These are phyloP conservation scores for Termitomyces sp. DNA, from an alignment of 1,284 basidiomycete species.

Conservation along the genomic window DNA sequence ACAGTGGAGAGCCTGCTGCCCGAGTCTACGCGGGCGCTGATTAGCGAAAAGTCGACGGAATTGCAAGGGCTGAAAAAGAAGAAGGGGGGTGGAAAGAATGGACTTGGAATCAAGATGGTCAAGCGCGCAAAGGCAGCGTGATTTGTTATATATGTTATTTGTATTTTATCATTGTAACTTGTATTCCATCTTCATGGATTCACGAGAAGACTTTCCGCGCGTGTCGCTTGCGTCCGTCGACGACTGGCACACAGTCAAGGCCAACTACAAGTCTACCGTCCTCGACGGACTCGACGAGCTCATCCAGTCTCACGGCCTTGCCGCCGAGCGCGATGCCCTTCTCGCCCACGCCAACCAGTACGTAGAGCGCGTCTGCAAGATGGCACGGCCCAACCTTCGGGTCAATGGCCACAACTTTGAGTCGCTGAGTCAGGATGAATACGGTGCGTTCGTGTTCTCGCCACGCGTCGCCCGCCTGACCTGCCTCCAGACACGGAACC, in stretches of 20 bases:
- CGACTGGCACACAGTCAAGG: slow-evolving; percentile 57
- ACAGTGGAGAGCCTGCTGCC: slow-evolving; percentile 68
- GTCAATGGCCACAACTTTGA: slow-evolving; percentile 78
- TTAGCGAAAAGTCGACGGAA: slow-evolving; percentile 42
- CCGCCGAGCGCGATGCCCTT: slow-evolving; percentile 39
- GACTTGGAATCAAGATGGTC: slow-evolving; percentile 67
- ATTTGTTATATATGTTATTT: slow-evolving; percentile 3
- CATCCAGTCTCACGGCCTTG: slow-evolving; percentile 20
- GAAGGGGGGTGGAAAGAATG: slow-evolving; percentile 53
- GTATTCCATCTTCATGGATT: slow-evolving; percentile 18
- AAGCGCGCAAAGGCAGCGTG: slow-evolving; percentile 43
- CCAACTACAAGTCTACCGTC: slow-evolving; percentile 43
- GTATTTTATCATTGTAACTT: background rate
- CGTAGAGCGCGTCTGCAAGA: slow-evolving; percentile 54
- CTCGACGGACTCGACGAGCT: slow-evolving; percentile 38
- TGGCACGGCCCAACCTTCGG: slow-evolving; percentile 66
- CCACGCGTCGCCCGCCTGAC: background rate
- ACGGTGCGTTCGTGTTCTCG: slow-evolving; percentile 32
- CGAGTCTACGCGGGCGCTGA: slow-evolving; percentile 64
- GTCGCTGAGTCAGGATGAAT: slow-evolving; percentile 50
- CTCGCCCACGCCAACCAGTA: slow-evolving; percentile 53
- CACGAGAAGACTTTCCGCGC: slow-evolving; percentile 56
- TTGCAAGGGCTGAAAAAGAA: slow-evolving; percentile 55
- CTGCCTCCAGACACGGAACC: slow-evolving; percentile 55
- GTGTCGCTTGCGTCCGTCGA: slow-evolving; percentile 58